These are phyloP conservation scores for Geranomyces michiganensis DNA, from an alignment of 192 early-diverging fungal species.

Conservation along the genomic window DNA sequence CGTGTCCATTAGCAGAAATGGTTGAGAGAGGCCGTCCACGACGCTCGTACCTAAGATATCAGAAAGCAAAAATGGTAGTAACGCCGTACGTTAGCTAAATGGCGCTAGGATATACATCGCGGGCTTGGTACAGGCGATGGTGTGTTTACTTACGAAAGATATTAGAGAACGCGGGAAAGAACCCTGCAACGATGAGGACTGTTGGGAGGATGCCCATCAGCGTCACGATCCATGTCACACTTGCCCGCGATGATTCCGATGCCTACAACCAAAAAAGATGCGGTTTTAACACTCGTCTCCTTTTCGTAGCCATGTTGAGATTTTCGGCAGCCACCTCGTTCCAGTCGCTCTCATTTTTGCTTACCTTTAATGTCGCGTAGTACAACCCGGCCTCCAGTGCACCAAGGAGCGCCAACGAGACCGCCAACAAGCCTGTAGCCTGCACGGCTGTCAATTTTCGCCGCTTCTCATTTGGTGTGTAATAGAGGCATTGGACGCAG, in stretches of 20 bases:
- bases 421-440: slow-evolving; percentile 1
- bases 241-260: neutral
- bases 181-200: slow-evolving; percentile 31
- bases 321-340: too few species aligned
- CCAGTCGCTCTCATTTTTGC: too few species aligned
- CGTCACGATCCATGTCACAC: slow-evolving; percentile 15
- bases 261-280: too few species aligned
- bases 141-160: slow-evolving; percentile 36
- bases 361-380: slow-evolving; percentile 19
- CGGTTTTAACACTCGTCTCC: too few species aligned
- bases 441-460: neutral
- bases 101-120: too few species aligned
- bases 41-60: neutral
- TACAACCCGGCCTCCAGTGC: slow-evolving; percentile 20
- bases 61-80: too few species aligned
- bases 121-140: too few species aligned
- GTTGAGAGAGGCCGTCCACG: slow-evolving; percentile 22
- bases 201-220: slow-evolving; percentile 28
- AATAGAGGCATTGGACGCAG: slow-evolving; percentile 27
- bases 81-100: too few species aligned
- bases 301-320: too few species aligned
- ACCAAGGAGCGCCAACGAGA: slow-evolving; percentile 1
- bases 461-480: neutral
- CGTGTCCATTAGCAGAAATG: slow-evolving; percentile 30
- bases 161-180: slow-evolving; percentile 28